Base-by-base conservation (phyloP, 176 grass and related monocot genomes). In the Chrysopogon serrulatus region DNA sequence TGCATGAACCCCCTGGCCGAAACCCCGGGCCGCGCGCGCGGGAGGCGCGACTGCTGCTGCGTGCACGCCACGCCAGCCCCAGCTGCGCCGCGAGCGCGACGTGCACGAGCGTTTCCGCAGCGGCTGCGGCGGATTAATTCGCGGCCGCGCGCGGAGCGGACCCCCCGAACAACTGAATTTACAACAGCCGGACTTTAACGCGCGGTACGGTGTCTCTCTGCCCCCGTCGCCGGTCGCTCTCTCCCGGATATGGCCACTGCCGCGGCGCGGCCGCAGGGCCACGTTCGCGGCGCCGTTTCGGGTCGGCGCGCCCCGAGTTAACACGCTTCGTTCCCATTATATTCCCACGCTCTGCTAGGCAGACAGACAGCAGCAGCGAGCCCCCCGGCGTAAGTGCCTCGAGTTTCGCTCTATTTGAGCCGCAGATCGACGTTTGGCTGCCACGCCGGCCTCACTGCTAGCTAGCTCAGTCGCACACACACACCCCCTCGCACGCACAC, bases 241-340 rank as follows among this genome's bases (percentile, higher is more conserved):
- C 56, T 42, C 60, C 74, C 79, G 6, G 65, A 83, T 71, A 48
- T 78, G 73, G 73, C 2, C 73, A 14, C 79, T 82, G 86, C 17
- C 10, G 79, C 64, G 65, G 28, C 28, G 24, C 69, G 28, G 54
- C 18, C 54, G 51, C 54, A 70, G 81, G 81, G 79, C 79, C 86
- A 83, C 79, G 86, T 88, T 83, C 86, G 41, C 79, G 37, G 64
- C 31, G 65, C 65, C 51, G 49, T 83, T 88, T 78, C 41, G 31
- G 79, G 79, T 41, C 18, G 48, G 40, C 56, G 56, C 56, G n/a
- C 14, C 63, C 39, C 28, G 47, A 71, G 80, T 65, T 33, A 77
- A 70, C 67, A 59, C 79, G 71, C 85, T 3, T 49, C n/a, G n/a
- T n/a, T n/a, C n/a, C n/a, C n/a, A n/a, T n/a, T n/a, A n/a, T n/a